Base-by-base conservation (phyloP, 495 filamentous ascomycete species). In the Tuber magnatum region DNA sequence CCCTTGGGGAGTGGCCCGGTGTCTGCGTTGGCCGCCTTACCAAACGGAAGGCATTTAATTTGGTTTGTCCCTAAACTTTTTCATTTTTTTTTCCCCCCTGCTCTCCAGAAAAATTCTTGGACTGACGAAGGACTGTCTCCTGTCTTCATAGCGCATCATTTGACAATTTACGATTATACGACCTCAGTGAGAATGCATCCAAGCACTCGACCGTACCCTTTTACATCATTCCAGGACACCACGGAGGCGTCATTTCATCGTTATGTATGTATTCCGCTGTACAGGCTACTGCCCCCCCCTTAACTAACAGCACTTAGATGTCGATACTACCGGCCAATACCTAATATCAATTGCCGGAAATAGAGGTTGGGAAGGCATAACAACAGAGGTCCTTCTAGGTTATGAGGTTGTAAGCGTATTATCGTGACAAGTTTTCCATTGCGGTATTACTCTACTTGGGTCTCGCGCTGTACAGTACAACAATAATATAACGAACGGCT, bases 81-180 rank as follows among this genome's bases (percentile, higher is more conserved):
- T 46, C 12, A 22, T 48, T 41, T 69, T 68, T 18, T n/a, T n/a
- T n/a, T n/a, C n/a, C n/a, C n/a, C n/a, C 76, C 14, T 68, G 32
- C n/a, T 22, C 20, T 28, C 20, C 61, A 22, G 44, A n/a, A 41
- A 24, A 5, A 56, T 73, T 81, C 56, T 16, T 43, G 32, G 46
- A 24, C 48, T 24, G 16, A 65, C 28, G 56, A 65, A 65, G n/a
- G 56, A 28, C 68, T 43, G 28, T 35, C 16, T 2, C 28, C 28
- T 35, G 6, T 28, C 56, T 65, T 35, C 56, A 65, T 71, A 93
- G 91, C 85, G 95, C 95, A 24, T 95, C 92, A 6, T 92, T 96
- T 83, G 95, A 99, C 80, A 99, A 98, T 78, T 87, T 99, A 12
- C 89, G 95, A 1, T 86, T 99, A 0, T 98, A 97, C 76, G 96